Conservation (phyloP, 1,139 yeast genomes). For the Yamadazyma buinensis region DNA sequence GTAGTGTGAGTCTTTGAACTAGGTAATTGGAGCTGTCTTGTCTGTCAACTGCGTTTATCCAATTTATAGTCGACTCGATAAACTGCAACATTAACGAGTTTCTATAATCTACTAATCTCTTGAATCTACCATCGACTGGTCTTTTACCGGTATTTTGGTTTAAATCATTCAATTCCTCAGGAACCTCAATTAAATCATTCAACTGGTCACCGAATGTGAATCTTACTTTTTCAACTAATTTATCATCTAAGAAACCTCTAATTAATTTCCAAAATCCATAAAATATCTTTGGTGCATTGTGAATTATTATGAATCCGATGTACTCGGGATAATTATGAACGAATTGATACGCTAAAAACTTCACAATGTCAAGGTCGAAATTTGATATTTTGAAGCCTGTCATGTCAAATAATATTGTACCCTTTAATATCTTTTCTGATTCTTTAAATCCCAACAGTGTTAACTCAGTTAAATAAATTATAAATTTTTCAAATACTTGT, state of each 20-base stretch:
- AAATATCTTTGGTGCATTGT: constrained; percentile 90
- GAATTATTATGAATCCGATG: constrained; percentile 69
- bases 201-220: constrained; percentile 70
- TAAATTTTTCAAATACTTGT: constrained; percentile 62
- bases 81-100: constrained; percentile 43
- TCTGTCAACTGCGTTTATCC: constrained; percentile 56
- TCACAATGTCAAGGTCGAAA: constrained; percentile 81
- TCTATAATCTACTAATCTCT: constrained; percentile 36
- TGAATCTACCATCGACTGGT: constrained; percentile 32
- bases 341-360: constrained; percentile 70
- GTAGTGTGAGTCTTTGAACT: constrained; percentile 46
- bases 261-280: constrained; percentile 82
- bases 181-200: constrained; percentile 50
- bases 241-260: constrained; percentile 86
- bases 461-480: constrained; percentile 66
- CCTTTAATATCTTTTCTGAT: constrained; percentile 64
- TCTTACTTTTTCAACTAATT: constrained; percentile 74
- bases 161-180: too few relatives aligned
- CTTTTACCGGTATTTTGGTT: constrained; percentile 38
- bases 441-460: constrained; percentile 52
- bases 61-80: constrained; percentile 53
- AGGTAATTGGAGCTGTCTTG: constrained; percentile 41
- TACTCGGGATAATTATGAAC: constrained; percentile 90
- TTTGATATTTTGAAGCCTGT: constrained; percentile 71
- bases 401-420: constrained; percentile 72